Evolutionary conservation across 306 rosid species (phyloP).

Genomic region (Prunus dulcis): DNA sequence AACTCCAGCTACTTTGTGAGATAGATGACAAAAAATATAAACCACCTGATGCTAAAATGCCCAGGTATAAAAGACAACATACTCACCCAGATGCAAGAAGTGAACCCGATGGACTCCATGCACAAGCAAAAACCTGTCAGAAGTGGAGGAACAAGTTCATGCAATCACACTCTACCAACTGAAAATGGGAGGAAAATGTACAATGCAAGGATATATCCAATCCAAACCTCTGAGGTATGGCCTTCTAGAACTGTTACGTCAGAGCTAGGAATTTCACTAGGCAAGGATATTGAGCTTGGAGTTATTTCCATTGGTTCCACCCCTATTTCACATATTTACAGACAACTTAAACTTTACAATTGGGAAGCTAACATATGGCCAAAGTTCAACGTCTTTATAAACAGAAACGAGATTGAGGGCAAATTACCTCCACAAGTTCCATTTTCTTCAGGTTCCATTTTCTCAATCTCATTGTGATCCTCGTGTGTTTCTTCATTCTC

Average conservation of each 20-base stretch:
- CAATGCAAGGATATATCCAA: slow-evolving; percentile 11
- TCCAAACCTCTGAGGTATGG: slow-evolving; percentile 64
- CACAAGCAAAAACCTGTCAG: slow-evolving; percentile 67
- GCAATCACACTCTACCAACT: not conserved
- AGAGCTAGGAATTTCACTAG: slow-evolving; percentile 31
- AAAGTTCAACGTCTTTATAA: not conserved
- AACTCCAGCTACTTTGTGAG: not conserved
- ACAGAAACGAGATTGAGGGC: not conserved
- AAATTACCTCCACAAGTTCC: slow-evolving; percentile 36
- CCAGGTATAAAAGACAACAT: not conserved
- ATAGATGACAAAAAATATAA: not conserved
- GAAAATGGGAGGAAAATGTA: slow-evolving; percentile 1
- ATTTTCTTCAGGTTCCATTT: slow-evolving; percentile 38
- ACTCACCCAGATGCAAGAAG: slow-evolving; percentile 80
- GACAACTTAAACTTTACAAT: not conserved
- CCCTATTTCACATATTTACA: slow-evolving; percentile 32
- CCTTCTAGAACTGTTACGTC: slow-evolving; percentile 61
- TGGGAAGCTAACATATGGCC: not conserved
- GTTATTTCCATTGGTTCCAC: slow-evolving; percentile 67
- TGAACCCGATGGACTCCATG: slow-evolving; percentile 66
- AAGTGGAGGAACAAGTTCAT: slow-evolving; percentile 5
- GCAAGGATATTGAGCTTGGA: slow-evolving; percentile 24
- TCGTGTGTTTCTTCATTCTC: slow-evolving; percentile 24
- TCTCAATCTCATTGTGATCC: slow-evolving; percentile 29
- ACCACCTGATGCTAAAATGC: not conserved